Conservation (phyloP, 805 yeast species). For the Candida caryicola region DNA sequence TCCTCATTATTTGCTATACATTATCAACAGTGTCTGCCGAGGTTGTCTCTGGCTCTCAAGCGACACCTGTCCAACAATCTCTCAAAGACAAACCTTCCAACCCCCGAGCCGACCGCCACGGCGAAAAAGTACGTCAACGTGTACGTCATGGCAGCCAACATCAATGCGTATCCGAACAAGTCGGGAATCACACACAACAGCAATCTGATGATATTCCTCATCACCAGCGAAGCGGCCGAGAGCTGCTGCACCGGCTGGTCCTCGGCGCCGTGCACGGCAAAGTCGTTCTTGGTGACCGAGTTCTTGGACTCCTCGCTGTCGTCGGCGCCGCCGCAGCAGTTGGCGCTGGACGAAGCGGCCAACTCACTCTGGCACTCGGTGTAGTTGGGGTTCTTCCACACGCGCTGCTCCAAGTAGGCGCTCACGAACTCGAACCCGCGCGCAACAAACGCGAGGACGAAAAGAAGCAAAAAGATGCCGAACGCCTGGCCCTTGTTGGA, state of each 20-base stretch:
- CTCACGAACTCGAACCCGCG: conserved; percentile 59
- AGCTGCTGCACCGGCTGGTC: conserved; percentile 6
- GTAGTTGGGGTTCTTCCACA: conserved; percentile 49
- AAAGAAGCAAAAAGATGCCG: conserved; percentile 65
- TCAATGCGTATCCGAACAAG: conserved; percentile 65
- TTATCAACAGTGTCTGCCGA: conserved; percentile 6
- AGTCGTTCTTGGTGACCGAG: conserved; percentile 2
- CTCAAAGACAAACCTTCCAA: conserved; percentile 69
- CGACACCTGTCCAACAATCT: conserved; percentile 45
- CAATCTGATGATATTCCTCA: conserved; percentile 56
- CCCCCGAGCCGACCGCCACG: conserved; percentile 62
- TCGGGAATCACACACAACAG: conserved; percentile 58
- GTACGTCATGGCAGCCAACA: conserved; percentile 78
- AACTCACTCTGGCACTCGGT: conserved; percentile 11
- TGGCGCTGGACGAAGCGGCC: background rate
- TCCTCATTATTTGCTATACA: too few species aligned
- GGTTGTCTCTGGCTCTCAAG: conserved; percentile 24
- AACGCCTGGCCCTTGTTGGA: conserved; percentile 58
- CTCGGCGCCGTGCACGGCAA: conserved; percentile 1
- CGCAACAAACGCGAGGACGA: conserved; percentile 56
- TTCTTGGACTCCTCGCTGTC: conserved; percentile 21
- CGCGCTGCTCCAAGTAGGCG: conserved; percentile 64
- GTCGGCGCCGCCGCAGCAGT: conserved; percentile 19
- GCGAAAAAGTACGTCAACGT: conserved; percentile 70
- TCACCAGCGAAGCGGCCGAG: conserved; percentile 20